Base-by-base conservation (phyloP, 2,329 filamentous ascomycete species). In the Fusarium paranaense region DNA sequence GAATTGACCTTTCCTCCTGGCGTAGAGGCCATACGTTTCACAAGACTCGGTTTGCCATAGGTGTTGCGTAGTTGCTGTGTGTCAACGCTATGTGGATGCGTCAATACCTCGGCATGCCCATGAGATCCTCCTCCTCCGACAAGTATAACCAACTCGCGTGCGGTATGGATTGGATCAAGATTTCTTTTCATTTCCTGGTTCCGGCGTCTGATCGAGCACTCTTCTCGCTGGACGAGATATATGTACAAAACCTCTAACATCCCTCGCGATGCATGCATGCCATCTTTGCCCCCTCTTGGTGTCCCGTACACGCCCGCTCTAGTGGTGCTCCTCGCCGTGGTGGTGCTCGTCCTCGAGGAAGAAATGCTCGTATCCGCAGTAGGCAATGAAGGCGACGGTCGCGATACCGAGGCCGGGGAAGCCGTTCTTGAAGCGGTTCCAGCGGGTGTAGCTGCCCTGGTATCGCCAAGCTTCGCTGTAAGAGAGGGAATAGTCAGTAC, bases 331-430 rank as follows among this genome's bases (percentile, higher is more conserved):
- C 66, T 90, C 86, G 72, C 85, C 80, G 72, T 85, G 86, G 75
- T 88, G 90, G 77, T 92, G 90, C 72, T 92, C 89, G 73, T 95
- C 93, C 80, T 93, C 89, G 78, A 97, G 82, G 84, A 98, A 97
- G 64, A 97, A 85, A 83, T 97, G 90, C 87, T 99, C 97, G 84
- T 95, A 97, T 70, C 90, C 91, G 83, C 95, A 95, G 87, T 99
- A 99, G 73, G 87, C 92, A 59, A 93, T 91, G 83, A 99, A 99
- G 54, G 96, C 95, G 69, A 97, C 95, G 6, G 93, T 93, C 35
- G 95, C 97, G 78, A 96, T 97, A 74, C 97, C 97, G 79, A 99
- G 89, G 71, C 97, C 97, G 40, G 97, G 97, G 82, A 99, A 95
- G 74, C 91, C 88, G 80, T 90, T 87, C 86, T 92, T 95, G 88